Base-by-base conservation (phyloP, 228 moss, liverwort and hornwort species). In the Sphagnum magellanicum region DNA sequence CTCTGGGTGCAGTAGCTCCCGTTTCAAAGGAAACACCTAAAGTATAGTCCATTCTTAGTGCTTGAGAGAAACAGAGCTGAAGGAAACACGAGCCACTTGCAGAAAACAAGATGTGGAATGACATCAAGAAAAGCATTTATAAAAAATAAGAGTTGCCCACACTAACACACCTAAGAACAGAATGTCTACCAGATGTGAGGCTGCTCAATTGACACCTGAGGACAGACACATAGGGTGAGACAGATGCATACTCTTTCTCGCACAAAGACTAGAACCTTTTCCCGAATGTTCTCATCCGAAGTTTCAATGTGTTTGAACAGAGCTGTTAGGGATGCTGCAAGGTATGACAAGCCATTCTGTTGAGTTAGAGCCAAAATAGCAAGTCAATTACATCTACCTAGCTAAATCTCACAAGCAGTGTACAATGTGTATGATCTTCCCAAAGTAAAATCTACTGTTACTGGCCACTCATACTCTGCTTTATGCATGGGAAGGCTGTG, bases 231-330 rank as follows among this genome's bases (percentile, higher is more conserved):
- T 17, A 58, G 48, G 32, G 71, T 50, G 52, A 64, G 14, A 64
- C 10, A 65, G 14, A 61, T 50, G 52, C 72, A 49, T 78, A 97
- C 97, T 83, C 81, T 93, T 70, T 97, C 97, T 75, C 79, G 86
- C 15, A 97, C 97, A 65, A 97, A 97, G 53, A 88, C 81, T 46
- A 97, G 67, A 76, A 97, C 97, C 82, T 93, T 91, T 60, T 97
- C 97, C 68, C 97, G 88, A 60, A 97, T 80, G 53, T 97, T 97
- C 76, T 97, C 97, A 76, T 97, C 97, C 61, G 93, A 89, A 69
- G 83, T 97, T 70, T 93, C 97, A 71, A 97, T 97, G 71, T 97
- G 97, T 84, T 93, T 97, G 81, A 97, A 97, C 69, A 97, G 74
- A 51, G 93, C 97, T 74, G 97, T 97, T 64, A 97, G 75, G 66